phyloP scores from a whole-genome alignment of 2,329 filamentous ascomycete species.

The Colletotrichum sp. region DNA sequence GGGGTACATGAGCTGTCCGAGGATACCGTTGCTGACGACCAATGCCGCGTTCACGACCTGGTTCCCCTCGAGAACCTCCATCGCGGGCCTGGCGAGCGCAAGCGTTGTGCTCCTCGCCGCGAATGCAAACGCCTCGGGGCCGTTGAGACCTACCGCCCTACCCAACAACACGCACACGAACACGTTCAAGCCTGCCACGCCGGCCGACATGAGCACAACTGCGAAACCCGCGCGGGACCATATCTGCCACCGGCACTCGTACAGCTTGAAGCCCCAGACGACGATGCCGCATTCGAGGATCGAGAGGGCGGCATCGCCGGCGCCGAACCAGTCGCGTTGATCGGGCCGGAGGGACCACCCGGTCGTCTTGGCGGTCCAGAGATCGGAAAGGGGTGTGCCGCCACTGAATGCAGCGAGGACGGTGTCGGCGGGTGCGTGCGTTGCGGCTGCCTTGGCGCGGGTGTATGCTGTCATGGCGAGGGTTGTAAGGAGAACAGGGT shows the following conservation, averaged over 20 bases:
- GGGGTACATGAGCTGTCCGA: conserved; percentile 45
- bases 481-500: conserved; percentile 54
- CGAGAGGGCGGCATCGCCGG: conserved; percentile 53
- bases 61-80: conserved; percentile 49
- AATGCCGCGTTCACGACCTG: conserved; percentile 52
- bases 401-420: conserved; percentile 35
- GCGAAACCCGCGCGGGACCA: conserved; percentile 47
- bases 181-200: conserved; percentile 46
- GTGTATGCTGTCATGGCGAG: conserved; percentile 49
- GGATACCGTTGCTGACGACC: conserved; percentile 57
- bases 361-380: conserved; percentile 34
- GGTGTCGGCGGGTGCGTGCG: conserved; percentile 32
- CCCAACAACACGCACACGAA: conserved; percentile 45
- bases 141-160: conserved; percentile 38
- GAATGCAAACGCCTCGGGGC: conserved; percentile 46
- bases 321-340: conserved; percentile 40
- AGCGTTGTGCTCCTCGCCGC: conserved; percentile 56
- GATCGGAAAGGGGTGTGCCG: conserved; percentile 36
- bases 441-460: conserved; percentile 39
- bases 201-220: conserved; percentile 39
- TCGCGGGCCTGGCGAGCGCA: conserved; percentile 53
- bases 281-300: conserved; percentile 57
- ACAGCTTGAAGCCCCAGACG: conserved; percentile 59
- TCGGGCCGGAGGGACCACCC: background rate
- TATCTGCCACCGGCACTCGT: conserved; percentile 52